Percentiles rank a stretch among this genome's conserved stretches.
These are phyloP conservation scores for Gossypium thurberi DNA, from an alignment of 345 rosid species.

Conservation along the genomic window DNA sequence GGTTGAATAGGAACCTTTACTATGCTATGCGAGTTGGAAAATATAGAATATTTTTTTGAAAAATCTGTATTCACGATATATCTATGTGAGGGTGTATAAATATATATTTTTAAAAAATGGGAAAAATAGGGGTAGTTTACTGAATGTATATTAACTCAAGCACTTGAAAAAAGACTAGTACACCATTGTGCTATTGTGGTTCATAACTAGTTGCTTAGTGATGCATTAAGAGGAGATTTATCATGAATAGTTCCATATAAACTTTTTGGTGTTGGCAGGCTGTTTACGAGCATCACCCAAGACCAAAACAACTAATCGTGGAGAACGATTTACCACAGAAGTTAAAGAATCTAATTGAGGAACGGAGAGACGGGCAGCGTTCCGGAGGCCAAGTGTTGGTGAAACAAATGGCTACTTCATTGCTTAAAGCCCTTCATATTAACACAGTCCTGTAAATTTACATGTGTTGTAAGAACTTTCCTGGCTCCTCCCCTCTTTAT, in stretches of 20 bases:
- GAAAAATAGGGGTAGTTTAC: neutral
- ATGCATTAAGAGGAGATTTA: neutral
- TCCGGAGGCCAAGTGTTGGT: slow-evolving; percentile 97
- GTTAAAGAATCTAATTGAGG: slow-evolving; percentile 82
- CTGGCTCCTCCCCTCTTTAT: slow-evolving; percentile 2
- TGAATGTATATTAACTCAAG: neutral
- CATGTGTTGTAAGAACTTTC: neutral
- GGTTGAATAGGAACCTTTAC: neutral
- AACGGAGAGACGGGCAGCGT: slow-evolving; percentile 87
- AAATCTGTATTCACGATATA: neutral
- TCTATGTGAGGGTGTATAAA: neutral
- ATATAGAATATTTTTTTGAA: neutral
- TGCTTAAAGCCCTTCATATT: slow-evolving; percentile 90
- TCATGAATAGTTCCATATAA: neutral
- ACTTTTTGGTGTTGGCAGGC: slow-evolving; percentile 36
- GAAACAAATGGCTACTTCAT: slow-evolving; percentile 95
- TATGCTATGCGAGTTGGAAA: neutral
- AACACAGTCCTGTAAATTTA: slow-evolving; percentile 67
- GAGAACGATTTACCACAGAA: slow-evolving; percentile 89
- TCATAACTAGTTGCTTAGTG: neutral
- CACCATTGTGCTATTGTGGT: neutral
- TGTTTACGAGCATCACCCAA: slow-evolving; percentile 99
- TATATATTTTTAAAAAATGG: neutral
- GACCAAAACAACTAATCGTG: slow-evolving; percentile 91
- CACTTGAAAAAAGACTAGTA: neutral